Evolutionary conservation across 2,329 filamentous ascomycete species (phyloP).

Genomic region (Diaporthe amygdali): DNA sequence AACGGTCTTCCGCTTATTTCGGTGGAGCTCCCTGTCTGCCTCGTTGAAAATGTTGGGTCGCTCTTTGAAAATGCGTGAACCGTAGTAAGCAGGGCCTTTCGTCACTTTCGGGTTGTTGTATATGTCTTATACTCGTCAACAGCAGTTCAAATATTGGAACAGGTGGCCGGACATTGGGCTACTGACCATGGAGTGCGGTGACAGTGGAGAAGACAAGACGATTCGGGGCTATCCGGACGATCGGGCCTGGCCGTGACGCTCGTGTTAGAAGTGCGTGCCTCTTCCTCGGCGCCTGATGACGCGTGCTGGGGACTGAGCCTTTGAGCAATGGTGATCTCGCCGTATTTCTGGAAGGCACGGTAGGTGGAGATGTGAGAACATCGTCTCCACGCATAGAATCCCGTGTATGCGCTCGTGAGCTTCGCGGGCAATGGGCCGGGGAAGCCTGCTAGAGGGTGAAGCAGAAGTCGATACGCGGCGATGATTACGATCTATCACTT

Average conservation of each 20-base stretch:
- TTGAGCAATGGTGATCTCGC: neutral
- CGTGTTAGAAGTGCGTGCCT: neutral
- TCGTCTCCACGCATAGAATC: neutral
- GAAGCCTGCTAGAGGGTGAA: neutral
- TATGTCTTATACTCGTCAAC: neutral
- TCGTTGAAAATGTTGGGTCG: neutral
- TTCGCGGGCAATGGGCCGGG: neutral
- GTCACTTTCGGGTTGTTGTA: slow-evolving; percentile 5
- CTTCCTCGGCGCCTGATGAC: neutral
- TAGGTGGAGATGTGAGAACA: neutral
- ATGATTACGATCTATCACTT: neutral
- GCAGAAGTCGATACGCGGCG: neutral
- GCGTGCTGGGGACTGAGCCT: neutral
- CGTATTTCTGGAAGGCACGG: neutral
- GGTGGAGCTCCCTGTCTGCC: neutral
- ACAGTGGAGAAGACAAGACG: neutral
- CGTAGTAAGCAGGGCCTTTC: neutral
- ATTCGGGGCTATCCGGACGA: neutral
- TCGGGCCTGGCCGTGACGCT: neutral
- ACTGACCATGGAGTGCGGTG: neutral
- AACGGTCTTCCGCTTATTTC: neutral
- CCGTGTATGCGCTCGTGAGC: neutral
- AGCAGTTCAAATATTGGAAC: neutral
- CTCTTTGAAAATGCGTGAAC: neutral
- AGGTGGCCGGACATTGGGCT: no score